A percentile compares a stretch with the other conserved stretches of the same genome.
These are phyloP conservation scores for Tuber borchii DNA, from an alignment of 495 filamentous ascomycete species.

Conservation along the genomic window DNA sequence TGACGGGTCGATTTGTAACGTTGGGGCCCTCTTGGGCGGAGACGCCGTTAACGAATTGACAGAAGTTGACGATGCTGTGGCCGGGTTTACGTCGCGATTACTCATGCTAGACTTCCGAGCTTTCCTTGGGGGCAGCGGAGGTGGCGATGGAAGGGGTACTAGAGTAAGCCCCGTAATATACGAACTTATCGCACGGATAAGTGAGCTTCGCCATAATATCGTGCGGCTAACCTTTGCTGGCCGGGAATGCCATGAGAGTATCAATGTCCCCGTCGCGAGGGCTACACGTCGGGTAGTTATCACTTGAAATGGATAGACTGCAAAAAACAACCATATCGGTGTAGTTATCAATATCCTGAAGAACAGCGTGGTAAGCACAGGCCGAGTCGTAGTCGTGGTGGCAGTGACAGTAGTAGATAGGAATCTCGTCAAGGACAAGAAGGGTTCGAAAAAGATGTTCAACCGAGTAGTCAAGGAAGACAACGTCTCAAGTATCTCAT, in stretches of 20 bases:
- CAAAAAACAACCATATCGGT: conserved; percentile 76
- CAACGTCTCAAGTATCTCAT: conserved; percentile 92
- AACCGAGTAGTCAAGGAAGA: conserved; percentile 81
- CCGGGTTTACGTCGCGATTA: conserved; percentile 14
- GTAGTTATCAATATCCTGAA: conserved; percentile 81
- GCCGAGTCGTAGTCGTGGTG: conserved; percentile 82
- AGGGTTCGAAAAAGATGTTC: conserved; percentile 83
- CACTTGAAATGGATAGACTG: conserved; percentile 72
- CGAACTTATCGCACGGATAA: conserved; percentile 58
- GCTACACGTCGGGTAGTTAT: conserved; percentile 81
- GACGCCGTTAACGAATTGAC: conserved; percentile 16
- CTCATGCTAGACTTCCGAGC: conserved; percentile 20
- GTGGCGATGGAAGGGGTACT: conserved; percentile 43
- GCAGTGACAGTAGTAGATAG: conserved; percentile 85
- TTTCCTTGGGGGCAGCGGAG: conserved; percentile 32
- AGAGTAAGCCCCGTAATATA: conserved; percentile 76
- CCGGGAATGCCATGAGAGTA: conserved; percentile 83
- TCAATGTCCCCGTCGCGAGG: conserved; percentile 68
- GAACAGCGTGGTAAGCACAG: conserved; percentile 84
- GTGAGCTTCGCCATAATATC: conserved; percentile 81
- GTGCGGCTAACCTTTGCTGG: conserved; percentile 77
- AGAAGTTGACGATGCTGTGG: conserved; percentile 30
- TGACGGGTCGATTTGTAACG: conserved; percentile 13
- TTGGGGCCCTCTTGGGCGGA: conserved; percentile 18
- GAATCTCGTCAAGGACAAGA: conserved; percentile 83